These are phyloP conservation scores for Dysphania ambrosioides DNA, from an alignment of 148 eudicot genomes.

Conservation along the genomic window DNA sequence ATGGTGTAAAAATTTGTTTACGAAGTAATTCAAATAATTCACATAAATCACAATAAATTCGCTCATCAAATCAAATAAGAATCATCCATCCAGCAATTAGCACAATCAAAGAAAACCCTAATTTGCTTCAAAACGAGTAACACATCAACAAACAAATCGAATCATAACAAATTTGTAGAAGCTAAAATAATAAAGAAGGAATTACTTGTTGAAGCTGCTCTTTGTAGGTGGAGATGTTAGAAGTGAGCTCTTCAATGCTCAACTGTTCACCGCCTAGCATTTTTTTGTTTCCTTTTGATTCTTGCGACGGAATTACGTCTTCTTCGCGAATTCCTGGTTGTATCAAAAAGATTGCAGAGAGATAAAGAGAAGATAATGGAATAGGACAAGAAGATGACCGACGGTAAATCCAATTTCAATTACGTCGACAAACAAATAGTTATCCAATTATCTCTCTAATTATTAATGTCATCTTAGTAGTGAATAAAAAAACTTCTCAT, in stretches of 20 bases:
- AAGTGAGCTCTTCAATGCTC: slow-evolving; percentile 71
- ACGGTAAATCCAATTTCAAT: not conserved
- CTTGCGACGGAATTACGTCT: not conserved
- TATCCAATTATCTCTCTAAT: too few relatives aligned
- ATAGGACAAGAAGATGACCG: not conserved
- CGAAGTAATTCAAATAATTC: too few relatives aligned
- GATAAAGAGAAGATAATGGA: not conserved
- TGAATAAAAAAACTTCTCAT: too few relatives aligned
- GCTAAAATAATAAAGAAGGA: not conserved
- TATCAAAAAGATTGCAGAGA: not conserved
- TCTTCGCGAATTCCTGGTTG: not conserved
- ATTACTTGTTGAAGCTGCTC: slow-evolving; percentile 83
- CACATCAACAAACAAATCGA: not conserved
- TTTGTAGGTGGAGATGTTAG: slow-evolving; percentile 77
- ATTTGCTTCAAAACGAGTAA: too few relatives aligned
- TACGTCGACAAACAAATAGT: too few relatives aligned
- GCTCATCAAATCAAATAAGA: not conserved
- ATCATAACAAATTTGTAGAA: not conserved
- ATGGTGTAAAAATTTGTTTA: too few relatives aligned
- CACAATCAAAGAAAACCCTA: not conserved
- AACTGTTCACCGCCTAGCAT: slow-evolving; percentile 51
- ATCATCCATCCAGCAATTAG: too few relatives aligned
- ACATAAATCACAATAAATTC: not conserved
- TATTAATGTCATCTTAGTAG: too few relatives aligned
- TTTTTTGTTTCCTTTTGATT: not conserved